phyloP scores from a whole-genome alignment of 805 yeast genomes.

The Yarrowia osloensis region DNA sequence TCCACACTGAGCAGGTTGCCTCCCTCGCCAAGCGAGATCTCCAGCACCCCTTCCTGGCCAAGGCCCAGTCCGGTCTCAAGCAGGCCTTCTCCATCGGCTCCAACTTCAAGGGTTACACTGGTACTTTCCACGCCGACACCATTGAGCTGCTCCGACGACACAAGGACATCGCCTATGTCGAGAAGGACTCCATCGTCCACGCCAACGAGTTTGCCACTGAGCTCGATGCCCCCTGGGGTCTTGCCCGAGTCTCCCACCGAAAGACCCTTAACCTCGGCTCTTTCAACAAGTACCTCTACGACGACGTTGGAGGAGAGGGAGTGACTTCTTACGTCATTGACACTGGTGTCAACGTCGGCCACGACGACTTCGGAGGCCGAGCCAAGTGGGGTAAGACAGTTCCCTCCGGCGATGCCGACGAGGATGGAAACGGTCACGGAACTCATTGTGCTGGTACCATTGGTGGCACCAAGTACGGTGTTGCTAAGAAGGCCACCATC shows the following conservation, averaged over 20 bases:
- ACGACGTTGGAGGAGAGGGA: constrained; percentile 60
- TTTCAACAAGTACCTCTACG: constrained; percentile 61
- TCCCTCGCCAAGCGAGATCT: constrained; percentile 46
- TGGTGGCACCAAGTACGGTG: constrained; percentile 58
- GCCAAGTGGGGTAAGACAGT: constrained; percentile 63
- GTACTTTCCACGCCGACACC: constrained; percentile 74
- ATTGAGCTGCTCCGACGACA: constrained; percentile 69
- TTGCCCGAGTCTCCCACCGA: constrained; percentile 69
- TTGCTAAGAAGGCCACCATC: constrained; percentile 59
- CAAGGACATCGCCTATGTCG: constrained; percentile 59
- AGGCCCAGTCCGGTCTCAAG: constrained; percentile 37
- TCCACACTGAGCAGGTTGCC: constrained; percentile 38
- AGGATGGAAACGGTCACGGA: constrained; percentile 64
- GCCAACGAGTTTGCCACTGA: constrained; percentile 53
- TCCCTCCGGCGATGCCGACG: constrained; percentile 51
- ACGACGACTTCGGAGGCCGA: constrained; percentile 61
- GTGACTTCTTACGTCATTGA: constrained; percentile 79
- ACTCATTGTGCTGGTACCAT: constrained; percentile 70
- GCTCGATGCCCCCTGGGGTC: constrained; percentile 74
- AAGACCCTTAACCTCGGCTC: constrained; percentile 59
- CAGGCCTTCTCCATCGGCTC: constrained; percentile 55
- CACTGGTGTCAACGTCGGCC: constrained; percentile 64
- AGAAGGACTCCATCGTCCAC: constrained; percentile 57
- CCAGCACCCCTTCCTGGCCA: constrained; percentile 38
- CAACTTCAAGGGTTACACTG: constrained; percentile 75